Base-by-base conservation (phyloP, 23 red algal species). In the Agarophyton chilense region DNA sequence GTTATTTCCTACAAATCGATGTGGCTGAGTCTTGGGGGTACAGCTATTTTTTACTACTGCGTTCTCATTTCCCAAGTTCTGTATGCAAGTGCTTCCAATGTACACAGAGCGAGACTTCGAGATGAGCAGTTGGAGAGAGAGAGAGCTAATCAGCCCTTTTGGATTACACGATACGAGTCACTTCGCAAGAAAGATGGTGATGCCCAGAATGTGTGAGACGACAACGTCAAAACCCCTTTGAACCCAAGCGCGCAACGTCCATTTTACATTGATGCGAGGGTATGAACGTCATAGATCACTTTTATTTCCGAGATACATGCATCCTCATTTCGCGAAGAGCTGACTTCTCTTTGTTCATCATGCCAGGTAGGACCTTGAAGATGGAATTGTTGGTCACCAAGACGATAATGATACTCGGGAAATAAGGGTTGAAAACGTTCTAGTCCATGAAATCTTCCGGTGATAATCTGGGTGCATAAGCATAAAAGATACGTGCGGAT, bases 361-460 rank as follows among this genome's bases (percentile, higher is more conserved):
- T 65, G 60, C 0, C 7, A 65, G 60, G 10, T 9, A 18, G 9
- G 11, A 10, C 26, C 29, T 17, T 65, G 56, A 65, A 36, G 18
- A 65, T 31, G 8, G 60, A 36, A 29, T 18, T 65, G 60, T 36
- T 10, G 60, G 6, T 9, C 12, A 6, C 12, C 44, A 47, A 47
- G 6, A 12, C 44, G 7, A 12, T 12, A 47, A 12, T 47, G 44
- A 47, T 6, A 9, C 7, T 47, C 7, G 44, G 4, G 4, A 18
- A 14, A 35, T 11, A 65, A 8, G 25, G 31, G 60, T 36, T 35
- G 22, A 16, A 65, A 65, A 35, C 32, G 4, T 65, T 1, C 68
- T 98, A 98, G 75, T 98, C 96, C 92, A 98, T 95, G 90, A 98
- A 95, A 82, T 98, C 96, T 8, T 98, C 96, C 13, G 96, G 96